Conservation (phyloP, 768 basidiomycete genomes). For the Tulasnella sp. region DNA sequence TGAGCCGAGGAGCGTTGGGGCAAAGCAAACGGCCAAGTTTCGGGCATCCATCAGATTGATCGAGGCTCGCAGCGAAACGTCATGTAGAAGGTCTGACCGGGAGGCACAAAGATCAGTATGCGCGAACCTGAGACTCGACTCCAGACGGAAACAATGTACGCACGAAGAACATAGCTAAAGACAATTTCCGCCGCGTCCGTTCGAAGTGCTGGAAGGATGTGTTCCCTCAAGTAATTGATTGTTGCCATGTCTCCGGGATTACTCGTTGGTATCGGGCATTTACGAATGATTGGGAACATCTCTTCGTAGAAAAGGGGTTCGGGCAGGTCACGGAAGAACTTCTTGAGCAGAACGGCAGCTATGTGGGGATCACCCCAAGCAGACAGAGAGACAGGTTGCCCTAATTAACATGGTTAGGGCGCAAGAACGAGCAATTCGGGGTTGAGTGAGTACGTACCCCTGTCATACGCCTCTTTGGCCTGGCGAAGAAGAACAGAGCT, state of each 20-base stretch:
- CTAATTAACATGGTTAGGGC: conserved; percentile 25
- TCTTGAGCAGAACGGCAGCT: conserved; percentile 77
- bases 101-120: neutral
- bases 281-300: conserved; percentile 50
- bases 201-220: conserved; percentile 48
- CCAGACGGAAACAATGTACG: conserved; percentile 20
- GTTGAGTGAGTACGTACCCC: conserved; percentile 35
- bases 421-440: neutral
- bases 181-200: conserved; percentile 34
- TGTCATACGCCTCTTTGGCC: conserved; percentile 74
- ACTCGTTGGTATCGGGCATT: conserved; percentile 49
- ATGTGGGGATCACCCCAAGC: conserved; percentile 68
- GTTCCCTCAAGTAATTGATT: conserved; percentile 56
- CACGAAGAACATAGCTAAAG: conserved; percentile 56
- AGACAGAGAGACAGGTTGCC: conserved; percentile 67
- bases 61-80: conserved; percentile 55
- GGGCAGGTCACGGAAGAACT: conserved; percentile 71
- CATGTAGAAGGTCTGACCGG: conserved; percentile 58
- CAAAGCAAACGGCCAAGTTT: conserved; percentile 69
- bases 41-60: conserved; percentile 72
- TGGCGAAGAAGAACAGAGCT: conserved; percentile 55
- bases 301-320: conserved; percentile 65
- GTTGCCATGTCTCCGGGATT: conserved; percentile 46
- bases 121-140: neutral
- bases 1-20: conserved; percentile 64